Base-by-base conservation (phyloP, 2,329 filamentous ascomycete species). In the Pyricularia sp. region DNA sequence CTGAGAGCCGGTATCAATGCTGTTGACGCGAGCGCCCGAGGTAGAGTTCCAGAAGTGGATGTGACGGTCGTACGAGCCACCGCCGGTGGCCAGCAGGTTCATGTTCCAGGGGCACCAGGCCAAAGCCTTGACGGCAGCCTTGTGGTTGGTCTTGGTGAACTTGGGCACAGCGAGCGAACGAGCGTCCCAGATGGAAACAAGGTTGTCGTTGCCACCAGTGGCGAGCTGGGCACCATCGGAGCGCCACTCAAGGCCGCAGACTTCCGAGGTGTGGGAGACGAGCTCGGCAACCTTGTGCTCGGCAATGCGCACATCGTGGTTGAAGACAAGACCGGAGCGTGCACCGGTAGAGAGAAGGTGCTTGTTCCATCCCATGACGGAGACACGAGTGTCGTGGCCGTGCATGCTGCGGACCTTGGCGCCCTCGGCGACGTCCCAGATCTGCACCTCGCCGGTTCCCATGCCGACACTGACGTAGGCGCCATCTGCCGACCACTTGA, bases 21-120 rank as follows among this genome's bases (percentile, higher is more conserved):
- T 97, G 89, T 99, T 99, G 83, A 97, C 94, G 75, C 95, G 92
- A 68, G 95, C 94, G 71, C 95, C 95, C 4, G 94, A 97, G 26
- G 95, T 98, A 65, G 94, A 96, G 86, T 99, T 99, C 95, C 95
- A 99, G 88, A 99, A 99, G 85, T 99, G 95, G 80, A 99, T 99
- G 82, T 97, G 92, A 74, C 93, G 92, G 79, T 99, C 95, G 80
- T 97, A 96, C 63, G 93, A 96, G 74, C 95, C 95, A 77, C 95
- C 95, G 69, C 95, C 95, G 63, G 95, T 98, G 69, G 95, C 95
- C 65, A 99, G 90, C 66, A 98, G 89, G 85, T 97, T 98, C 80
- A 92, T 89, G 83, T 97, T 95, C 95, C 95, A 99, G 63, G 95
- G 95, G 85, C 95, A 99, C 95, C 95, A 99, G 72, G 93, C 92